Percentiles rank a stretch among this genome's conserved stretches.
Evolutionary conservation across 257 asterid genomes (phyloP).

Genomic region (Solanum paucissectum): DNA sequence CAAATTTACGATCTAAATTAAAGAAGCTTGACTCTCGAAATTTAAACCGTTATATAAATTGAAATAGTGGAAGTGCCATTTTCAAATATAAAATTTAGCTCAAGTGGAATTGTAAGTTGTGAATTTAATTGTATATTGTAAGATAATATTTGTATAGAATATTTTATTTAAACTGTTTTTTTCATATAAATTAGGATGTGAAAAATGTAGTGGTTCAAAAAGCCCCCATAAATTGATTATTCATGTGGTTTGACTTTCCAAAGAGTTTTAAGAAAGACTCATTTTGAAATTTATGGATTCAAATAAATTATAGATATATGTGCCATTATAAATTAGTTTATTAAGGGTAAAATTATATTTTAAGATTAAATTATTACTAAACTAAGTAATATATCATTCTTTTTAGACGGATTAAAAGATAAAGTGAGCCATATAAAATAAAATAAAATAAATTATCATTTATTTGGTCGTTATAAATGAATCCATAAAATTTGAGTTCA

Average conservation of each 20-base stretch:
- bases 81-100: neutral
- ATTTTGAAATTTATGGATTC: too few species aligned
- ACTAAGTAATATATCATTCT: too few species aligned
- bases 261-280: too few species aligned
- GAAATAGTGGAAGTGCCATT: rapidly evolving
- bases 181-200: neutral
- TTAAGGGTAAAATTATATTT: too few species aligned
- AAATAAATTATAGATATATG: too few species aligned
- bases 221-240: neutral
- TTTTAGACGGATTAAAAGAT: neutral
- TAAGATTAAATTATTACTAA: too few species aligned
- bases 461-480: too few species aligned
- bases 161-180: neutral
- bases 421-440: neutral
- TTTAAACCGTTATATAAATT: too few species aligned
- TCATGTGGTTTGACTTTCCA: too few species aligned
- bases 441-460: neutral
- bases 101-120: neutral
- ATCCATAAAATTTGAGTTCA: neutral
- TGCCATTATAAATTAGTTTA: too few species aligned
- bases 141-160: neutral
- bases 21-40: too few species aligned
- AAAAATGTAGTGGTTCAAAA: neutral
- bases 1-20: neutral
- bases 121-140: neutral